phyloP scores from a whole-genome alignment of 805 yeast species.

The Starmerella sirachaensis region DNA sequence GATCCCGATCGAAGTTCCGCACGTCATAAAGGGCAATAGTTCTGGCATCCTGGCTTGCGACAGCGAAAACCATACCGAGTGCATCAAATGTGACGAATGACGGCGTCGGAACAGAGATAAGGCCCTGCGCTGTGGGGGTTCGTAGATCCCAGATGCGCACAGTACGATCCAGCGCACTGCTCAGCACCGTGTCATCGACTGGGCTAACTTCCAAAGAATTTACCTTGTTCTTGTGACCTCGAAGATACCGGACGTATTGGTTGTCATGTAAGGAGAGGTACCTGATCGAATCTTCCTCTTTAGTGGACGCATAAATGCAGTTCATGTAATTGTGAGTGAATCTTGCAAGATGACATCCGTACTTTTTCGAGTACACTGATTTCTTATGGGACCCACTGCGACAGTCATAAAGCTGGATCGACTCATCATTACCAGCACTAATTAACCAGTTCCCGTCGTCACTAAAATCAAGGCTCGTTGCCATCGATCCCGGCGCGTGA shows the following conservation, averaged over 20 bases:
- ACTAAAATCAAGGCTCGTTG: constrained; percentile 51
- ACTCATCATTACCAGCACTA: constrained; percentile 68
- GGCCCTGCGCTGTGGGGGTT: constrained; percentile 52
- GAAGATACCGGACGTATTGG: constrained; percentile 70
- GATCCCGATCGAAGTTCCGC: constrained; percentile 45
- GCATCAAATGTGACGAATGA: constrained; percentile 66
- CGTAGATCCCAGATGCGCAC: constrained; percentile 82
- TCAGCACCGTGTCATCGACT: constrained; percentile 47
- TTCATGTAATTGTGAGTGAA: constrained; percentile 66
- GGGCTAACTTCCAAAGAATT: constrained; percentile 64
- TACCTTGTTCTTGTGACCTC: constrained; percentile 75
- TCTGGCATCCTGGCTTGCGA: constrained; percentile 38
- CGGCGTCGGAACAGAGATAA: constrained; percentile 43
- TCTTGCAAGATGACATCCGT: constrained; percentile 78
- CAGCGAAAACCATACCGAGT: constrained; percentile 67
- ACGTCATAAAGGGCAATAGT: constrained; percentile 51
- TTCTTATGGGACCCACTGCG: constrained; percentile 45
- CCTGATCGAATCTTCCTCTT: constrained; percentile 48
- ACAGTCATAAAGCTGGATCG: constrained; percentile 74
- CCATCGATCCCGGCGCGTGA: constrained; percentile 20
- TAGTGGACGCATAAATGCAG: constrained; percentile 75
- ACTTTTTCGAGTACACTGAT: constrained; percentile 71
- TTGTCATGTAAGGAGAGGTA: constrained; percentile 67
- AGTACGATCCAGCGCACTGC: constrained; percentile 64
- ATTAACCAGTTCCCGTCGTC: constrained; percentile 69